Conservation (phyloP, 441 rosid genomes). For the Corymbia calophylla region DNA sequence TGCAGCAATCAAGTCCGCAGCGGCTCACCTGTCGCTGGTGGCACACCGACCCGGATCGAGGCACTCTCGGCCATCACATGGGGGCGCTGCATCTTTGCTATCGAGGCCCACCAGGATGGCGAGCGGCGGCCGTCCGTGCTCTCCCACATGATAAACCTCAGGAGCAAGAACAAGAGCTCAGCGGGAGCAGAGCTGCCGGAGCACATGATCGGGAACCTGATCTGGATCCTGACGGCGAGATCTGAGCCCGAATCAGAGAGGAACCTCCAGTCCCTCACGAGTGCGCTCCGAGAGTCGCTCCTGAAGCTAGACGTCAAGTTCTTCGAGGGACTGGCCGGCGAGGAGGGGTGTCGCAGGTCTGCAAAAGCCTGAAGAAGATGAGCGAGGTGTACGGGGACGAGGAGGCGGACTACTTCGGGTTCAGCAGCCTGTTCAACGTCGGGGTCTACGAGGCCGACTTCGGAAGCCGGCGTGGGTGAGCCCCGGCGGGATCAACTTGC, state of each 20-base stretch:
- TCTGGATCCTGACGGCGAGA: constrained; percentile 16
- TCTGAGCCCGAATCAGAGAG: not conserved
- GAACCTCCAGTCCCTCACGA: constrained; percentile 6
- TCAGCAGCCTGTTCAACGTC: constrained; percentile 5
- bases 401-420: not conserved
- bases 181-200: constrained; percentile 1
- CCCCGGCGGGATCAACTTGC: not conserved
- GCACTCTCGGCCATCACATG: constrained; percentile 19
- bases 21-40: not conserved
- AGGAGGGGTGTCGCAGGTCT: constrained; percentile 4
- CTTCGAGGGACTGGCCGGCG: constrained; percentile 11
- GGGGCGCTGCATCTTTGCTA: constrained; percentile 1
- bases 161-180: constrained; percentile 8
- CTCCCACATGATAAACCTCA: constrained; percentile 24
- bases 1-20: not conserved
- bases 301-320: constrained; percentile 10
- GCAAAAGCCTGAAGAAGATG: constrained; percentile 1
- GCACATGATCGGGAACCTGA: constrained; percentile 22
- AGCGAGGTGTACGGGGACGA: not conserved
- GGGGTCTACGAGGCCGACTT: constrained; percentile 16
- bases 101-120: not conserved
- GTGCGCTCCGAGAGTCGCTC: constrained; percentile 6
- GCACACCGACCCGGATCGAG: constrained; percentile 19
- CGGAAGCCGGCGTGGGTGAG: constrained; percentile 11
- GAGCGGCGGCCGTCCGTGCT: constrained; percentile 6